phyloP scores from a whole-genome alignment of 805 yeast genomes.

The Wickerhamomyces bovis region DNA sequence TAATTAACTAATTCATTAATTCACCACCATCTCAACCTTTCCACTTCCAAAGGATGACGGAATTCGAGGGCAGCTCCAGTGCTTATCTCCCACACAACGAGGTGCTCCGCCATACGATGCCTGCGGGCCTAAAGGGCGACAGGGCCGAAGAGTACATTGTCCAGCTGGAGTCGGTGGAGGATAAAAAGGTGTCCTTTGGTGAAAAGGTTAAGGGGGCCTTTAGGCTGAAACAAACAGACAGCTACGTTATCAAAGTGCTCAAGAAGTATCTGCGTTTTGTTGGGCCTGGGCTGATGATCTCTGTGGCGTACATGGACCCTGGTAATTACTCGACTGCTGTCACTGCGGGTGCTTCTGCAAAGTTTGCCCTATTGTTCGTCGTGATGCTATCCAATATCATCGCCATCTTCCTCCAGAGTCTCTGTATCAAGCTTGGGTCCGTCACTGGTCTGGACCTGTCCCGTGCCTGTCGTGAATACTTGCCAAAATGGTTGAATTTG shows the following conservation, averaged over 20 bases:
- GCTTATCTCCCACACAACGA: slow-evolving; percentile 11
- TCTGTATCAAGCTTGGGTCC: slow-evolving; percentile 81
- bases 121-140: slow-evolving; percentile 12
- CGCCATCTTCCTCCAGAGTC: slow-evolving; percentile 76
- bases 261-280: slow-evolving; percentile 60
- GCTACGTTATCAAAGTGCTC: slow-evolving; percentile 21
- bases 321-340: slow-evolving; percentile 92
- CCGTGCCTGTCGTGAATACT: slow-evolving; percentile 67
- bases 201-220: slow-evolving; percentile 5
- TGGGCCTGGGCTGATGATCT: slow-evolving; percentile 85
- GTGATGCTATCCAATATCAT: slow-evolving; percentile 73
- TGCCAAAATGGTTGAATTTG: slow-evolving; percentile 62
- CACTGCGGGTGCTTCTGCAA: slow-evolving; percentile 76
- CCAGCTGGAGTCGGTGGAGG: neutral
- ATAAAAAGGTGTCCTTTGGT: neutral
- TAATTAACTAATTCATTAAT: too few species aligned
- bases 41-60: neutral
- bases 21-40: too few species aligned
- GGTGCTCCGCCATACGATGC: slow-evolving; percentile 14
- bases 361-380: slow-evolving; percentile 66
- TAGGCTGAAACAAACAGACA: slow-evolving; percentile 15
- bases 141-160: neutral
- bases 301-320: slow-evolving; percentile 91
- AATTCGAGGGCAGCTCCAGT: neutral
- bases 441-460: slow-evolving; percentile 88